A percentile compares a stretch with the other conserved stretches of the same genome.
phyloP scores from a whole-genome alignment of 2,329 filamentous ascomycete genomes.

The Macroventuria anomochaeta region DNA sequence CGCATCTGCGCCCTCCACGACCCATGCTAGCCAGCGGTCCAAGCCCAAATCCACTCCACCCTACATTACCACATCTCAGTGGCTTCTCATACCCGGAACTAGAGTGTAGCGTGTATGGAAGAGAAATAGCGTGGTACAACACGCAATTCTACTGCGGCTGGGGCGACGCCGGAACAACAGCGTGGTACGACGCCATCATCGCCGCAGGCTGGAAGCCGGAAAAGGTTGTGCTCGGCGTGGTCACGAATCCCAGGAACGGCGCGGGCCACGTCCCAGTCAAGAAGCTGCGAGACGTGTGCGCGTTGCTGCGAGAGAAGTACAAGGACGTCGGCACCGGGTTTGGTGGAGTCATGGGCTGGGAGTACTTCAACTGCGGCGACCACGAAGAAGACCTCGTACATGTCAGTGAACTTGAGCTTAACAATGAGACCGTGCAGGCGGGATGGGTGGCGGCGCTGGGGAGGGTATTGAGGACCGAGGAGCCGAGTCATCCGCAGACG shows the following conservation, averaged over 20 bases:
- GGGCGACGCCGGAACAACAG: constrained; percentile 67
- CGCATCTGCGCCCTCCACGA: constrained; percentile 38
- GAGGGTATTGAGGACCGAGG: constrained; percentile 42
- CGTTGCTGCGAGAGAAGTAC: constrained; percentile 64
- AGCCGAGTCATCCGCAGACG: constrained; percentile 30
- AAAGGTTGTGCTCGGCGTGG: constrained; percentile 78
- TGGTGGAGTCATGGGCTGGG: constrained; percentile 93
- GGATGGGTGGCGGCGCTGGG: constrained; percentile 76
- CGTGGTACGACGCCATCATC: constrained; percentile 61
- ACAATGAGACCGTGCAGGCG: constrained; percentile 37
- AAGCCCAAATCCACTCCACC: constrained; percentile 43
- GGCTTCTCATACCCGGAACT: constrained; percentile 82
- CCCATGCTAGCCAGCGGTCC: constrained; percentile 39
- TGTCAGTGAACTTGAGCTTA: constrained; percentile 27
- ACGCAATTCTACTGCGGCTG: constrained; percentile 93
- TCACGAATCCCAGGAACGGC: constrained; percentile 81
- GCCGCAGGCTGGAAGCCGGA: constrained; percentile 72
- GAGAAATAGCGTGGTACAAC: constrained; percentile 82
- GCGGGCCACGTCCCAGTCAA: constrained; percentile 65
- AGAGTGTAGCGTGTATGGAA: constrained; percentile 56
- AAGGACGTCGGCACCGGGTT: constrained; percentile 59
- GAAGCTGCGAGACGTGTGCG: constrained; percentile 63
- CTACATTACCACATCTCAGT: constrained; percentile 66
- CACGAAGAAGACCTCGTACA: constrained; percentile 39
- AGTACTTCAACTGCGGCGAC: constrained; percentile 79